phyloP scores from a whole-genome alignment of 192 early-diverging fungal species.

The Linnemannia zychae region DNA sequence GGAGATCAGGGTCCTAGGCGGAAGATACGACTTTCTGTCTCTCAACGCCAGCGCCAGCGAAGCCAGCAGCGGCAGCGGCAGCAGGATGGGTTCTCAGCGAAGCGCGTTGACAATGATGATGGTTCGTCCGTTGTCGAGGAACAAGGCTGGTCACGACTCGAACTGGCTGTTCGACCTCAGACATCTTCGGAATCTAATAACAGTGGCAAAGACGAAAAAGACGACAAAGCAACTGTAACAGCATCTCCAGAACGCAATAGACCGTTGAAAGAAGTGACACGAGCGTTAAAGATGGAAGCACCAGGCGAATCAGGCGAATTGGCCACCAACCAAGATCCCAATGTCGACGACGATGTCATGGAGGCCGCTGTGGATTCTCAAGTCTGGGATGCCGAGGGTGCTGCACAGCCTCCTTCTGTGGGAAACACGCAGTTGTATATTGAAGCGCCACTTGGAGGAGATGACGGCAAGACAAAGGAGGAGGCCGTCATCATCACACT shows the following conservation, averaged over 20 bases:
- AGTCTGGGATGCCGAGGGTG: constrained; percentile 36
- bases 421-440: constrained; percentile 4
- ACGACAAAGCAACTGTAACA: not conserved
- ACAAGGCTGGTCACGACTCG: not conserved
- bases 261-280: not conserved
- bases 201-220: not conserved
- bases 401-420: not conserved
- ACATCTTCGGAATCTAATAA: not conserved
- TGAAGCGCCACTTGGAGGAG: not conserved
- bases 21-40: not conserved
- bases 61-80: not conserved
- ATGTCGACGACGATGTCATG: constrained; percentile 13
- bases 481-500: not conserved
- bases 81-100: not conserved
- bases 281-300: constrained; percentile 7
- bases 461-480: not conserved
- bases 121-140: constrained; percentile 9
- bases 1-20: not conserved
- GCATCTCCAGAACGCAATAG: too few relatives aligned
- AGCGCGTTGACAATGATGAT: constrained; percentile 14
- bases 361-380: constrained; percentile 8
- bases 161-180: not conserved
- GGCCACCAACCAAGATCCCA: constrained; percentile 6
- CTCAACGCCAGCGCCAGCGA: not conserved
- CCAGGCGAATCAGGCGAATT: not conserved